Conservation (phyloP, 176 grass and related monocot species). For the Cymbopogon citratus region DNA sequence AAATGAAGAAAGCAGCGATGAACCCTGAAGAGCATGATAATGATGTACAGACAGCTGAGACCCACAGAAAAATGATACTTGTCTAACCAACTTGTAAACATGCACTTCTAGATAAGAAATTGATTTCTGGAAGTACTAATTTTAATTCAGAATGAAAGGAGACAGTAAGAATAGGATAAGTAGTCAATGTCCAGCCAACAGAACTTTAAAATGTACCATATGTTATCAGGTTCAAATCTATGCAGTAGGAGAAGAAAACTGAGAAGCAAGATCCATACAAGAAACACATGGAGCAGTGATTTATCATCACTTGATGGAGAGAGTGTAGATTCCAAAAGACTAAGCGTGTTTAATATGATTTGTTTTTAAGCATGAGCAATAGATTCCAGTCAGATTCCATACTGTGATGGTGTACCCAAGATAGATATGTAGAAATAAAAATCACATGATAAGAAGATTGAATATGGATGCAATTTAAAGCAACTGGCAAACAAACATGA, state of each 20-base stretch:
- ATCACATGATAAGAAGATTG: background rate
- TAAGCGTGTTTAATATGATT: background rate
- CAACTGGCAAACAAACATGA: background rate
- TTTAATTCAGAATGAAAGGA: background rate
- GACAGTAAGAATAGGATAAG: background rate
- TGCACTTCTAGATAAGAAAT: background rate
- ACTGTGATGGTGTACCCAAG: background rate
- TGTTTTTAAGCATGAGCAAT: background rate
- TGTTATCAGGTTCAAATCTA: background rate
- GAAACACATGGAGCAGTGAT: background rate
- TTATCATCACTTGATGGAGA: background rate
- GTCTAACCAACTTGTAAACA: background rate
- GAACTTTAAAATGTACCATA: background rate
- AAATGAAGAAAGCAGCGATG: slow-evolving; percentile 51
- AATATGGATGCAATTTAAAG: background rate
- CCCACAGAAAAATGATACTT: background rate
- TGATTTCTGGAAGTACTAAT: background rate
- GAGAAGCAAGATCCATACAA: background rate
- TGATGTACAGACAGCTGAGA: background rate
- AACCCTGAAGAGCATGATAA: slow-evolving; percentile 39
- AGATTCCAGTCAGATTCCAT: background rate
- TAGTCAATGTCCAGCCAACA: background rate
- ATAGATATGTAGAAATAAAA: background rate
- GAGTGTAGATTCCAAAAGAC: background rate
- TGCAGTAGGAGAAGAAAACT: background rate